These are phyloP conservation scores for Persicaria maculosa DNA, from an alignment of 148 eudicot genomes.

Conservation along the genomic window DNA sequence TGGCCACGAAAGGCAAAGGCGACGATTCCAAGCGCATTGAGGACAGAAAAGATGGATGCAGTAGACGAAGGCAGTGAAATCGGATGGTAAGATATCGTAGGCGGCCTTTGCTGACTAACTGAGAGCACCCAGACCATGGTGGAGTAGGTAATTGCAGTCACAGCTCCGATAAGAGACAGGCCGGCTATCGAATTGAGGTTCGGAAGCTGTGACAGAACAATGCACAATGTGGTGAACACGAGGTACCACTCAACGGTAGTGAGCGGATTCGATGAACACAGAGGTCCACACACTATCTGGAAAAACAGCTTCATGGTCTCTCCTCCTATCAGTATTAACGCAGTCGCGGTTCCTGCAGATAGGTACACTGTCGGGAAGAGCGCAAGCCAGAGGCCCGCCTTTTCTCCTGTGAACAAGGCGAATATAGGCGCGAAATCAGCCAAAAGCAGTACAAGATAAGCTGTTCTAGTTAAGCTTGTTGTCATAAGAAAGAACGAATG, in stretches of 20 bases:
- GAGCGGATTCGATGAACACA: conserved; percentile 80
- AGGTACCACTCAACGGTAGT: conserved; percentile 97
- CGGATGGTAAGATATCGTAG: conserved; percentile 63
- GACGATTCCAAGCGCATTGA: conserved; percentile 22
- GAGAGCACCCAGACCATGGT: conserved; percentile 98
- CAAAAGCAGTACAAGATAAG: background rate
- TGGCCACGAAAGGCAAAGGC: conserved; percentile 30
- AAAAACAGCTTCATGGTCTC: conserved; percentile 96
- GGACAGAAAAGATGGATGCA: conserved; percentile 31
- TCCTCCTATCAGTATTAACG: conserved; percentile 90
- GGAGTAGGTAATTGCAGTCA: conserved; percentile 86
- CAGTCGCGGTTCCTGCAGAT: conserved; percentile 95
- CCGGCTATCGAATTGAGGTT: conserved; percentile 97
- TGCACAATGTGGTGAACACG: conserved; percentile 90
- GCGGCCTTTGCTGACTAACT: conserved; percentile 75
- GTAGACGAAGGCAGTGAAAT: conserved; percentile 53
- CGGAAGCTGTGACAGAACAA: conserved; percentile 88
- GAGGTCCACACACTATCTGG: conserved; percentile 86
- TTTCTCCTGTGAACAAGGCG: conserved; percentile 49
- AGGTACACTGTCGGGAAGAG: conserved; percentile 92
- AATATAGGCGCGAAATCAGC: background rate
- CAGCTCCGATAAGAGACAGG: conserved; percentile 94
- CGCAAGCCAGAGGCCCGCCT: conserved; percentile 89
- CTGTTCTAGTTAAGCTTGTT: no score
- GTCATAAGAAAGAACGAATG: no score